Base-by-base conservation (phyloP, 768 basidiomycete species). In the Kwoniella newhampshirensis region DNA sequence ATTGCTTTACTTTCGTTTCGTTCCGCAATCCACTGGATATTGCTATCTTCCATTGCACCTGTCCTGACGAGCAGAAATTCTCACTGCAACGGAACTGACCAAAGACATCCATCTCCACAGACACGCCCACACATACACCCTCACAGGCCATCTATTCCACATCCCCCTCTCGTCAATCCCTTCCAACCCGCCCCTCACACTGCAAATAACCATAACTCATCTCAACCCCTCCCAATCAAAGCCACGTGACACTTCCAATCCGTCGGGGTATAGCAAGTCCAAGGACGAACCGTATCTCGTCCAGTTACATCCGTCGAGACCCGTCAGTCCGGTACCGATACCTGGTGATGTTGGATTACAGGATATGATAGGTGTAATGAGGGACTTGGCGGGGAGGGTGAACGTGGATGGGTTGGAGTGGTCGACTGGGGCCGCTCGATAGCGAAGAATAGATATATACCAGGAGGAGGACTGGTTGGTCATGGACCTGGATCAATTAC, bases 391-490 rank as follows among this genome's bases (percentile, higher is more conserved):
- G 4, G 57, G 41, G 9, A n/a, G 59, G n/a, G 30, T 68, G 15
- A 65, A 64, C 12, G 39, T 69, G 17, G 63, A 67, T 23, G 63
- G 65, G 15, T 30, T 72, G 20, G 57, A 67, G 7, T 72, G 70
- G 70, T 44, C 52, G 6, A 57, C 62, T 0, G 63, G 32, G 13
- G 32, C 32, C 6, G 6, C 32, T 32, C 6, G 32, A 32, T 32
- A 32, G 32, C 7, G 32, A n/a, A n/a, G n/a, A n/a, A n/a, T n/a
- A n/a, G n/a, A n/a, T n/a, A n/a, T n/a, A n/a, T n/a, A n/a, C n/a
- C n/a, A n/a, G n/a, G n/a, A n/a, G n/a, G n/a, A n/a, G n/a, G n/a
- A n/a, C n/a, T n/a, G n/a, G n/a, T n/a, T n/a, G n/a, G n/a, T n/a
- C n/a, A n/a, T n/a, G n/a, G n/a, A n/a, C n/a, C n/a, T n/a, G n/a